Conservation (phyloP, 768 basidiomycete genomes). For the Hypsizygus marmoreus region DNA sequence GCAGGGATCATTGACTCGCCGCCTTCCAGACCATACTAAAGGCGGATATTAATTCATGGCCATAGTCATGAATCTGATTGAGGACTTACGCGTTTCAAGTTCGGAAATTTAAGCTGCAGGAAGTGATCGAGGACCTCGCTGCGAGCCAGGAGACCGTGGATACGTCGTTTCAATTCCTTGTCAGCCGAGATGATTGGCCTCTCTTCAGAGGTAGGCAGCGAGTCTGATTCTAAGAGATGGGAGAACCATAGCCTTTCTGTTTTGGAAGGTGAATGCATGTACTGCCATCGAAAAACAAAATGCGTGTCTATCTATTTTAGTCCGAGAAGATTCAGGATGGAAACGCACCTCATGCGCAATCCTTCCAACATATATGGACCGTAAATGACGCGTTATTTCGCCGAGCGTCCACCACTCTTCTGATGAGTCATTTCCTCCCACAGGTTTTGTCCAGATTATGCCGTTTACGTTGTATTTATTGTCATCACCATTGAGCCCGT, state of each 20-base stretch:
- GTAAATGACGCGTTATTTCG: slow-evolving; percentile 70
- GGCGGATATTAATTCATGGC: not conserved
- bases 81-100: slow-evolving; percentile 64
- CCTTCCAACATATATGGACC: slow-evolving; percentile 75
- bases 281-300: slow-evolving; percentile 33
- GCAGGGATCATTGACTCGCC: slow-evolving; percentile 94
- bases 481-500: slow-evolving; percentile 61
- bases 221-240: slow-evolving; percentile 73
- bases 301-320: not conserved
- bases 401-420: slow-evolving; percentile 65
- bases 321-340: not conserved
- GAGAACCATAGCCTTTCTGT: slow-evolving; percentile 90
- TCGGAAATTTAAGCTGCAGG: slow-evolving; percentile 86
- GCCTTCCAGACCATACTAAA: slow-evolving; percentile 84
- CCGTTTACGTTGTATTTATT: slow-evolving; percentile 73
- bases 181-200: slow-evolving; percentile 30
- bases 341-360: slow-evolving; percentile 79
- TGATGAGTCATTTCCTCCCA: slow-evolving; percentile 27
- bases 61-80: not conserved
- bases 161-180: slow-evolving; percentile 50
- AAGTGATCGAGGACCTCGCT: slow-evolving; percentile 88
- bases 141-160: slow-evolving; percentile 66
- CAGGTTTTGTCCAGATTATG: slow-evolving; percentile 72
- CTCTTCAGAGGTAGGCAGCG: slow-evolving; percentile 36
- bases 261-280: slow-evolving; percentile 86